Percentiles rank a stretch among this genome's conserved stretches.
Evolutionary conservation across 2,329 filamentous ascomycete species (phyloP).

Genomic region (Penicillium sp.): DNA sequence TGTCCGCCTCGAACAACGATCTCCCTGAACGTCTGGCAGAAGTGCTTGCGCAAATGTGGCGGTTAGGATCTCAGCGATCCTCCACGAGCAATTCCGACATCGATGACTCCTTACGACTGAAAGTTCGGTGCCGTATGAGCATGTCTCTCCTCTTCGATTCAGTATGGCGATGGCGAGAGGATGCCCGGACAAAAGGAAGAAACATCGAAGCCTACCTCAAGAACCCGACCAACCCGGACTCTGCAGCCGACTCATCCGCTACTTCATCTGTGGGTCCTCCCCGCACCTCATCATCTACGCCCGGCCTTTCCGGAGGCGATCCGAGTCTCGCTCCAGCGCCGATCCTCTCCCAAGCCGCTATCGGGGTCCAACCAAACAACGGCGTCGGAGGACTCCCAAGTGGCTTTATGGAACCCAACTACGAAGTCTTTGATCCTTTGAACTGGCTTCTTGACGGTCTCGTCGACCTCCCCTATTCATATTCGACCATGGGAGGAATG

Average conservation of each 20-base stretch:
- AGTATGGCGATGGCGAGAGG: constrained; percentile 66
- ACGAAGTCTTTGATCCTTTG: constrained; percentile 88
- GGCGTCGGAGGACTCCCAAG: constrained; percentile 33
- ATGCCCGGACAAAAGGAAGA: constrained; percentile 66
- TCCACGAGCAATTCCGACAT: constrained; percentile 31
- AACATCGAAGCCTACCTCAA: constrained; percentile 75
- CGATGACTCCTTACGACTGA: constrained; percentile 57
- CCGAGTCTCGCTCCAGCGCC: constrained; percentile 45
- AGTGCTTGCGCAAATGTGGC: constrained; percentile 66
- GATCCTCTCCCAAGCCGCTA: constrained; percentile 31
- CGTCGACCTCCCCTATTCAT: constrained; percentile 74
- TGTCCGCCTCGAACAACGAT: constrained; percentile 63
- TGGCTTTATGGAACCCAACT: constrained; percentile 66
- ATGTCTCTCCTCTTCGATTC: constrained; percentile 67
- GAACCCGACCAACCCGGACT: constrained; percentile 83
- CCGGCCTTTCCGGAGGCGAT: constrained; percentile 40
- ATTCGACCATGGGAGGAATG: constrained; percentile 54
- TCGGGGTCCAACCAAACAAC: constrained; percentile 30
- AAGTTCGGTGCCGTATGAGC: constrained; percentile 65
- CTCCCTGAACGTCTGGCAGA: constrained; percentile 64
- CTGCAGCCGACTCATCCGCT: constrained; percentile 69
- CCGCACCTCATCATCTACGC: constrained; percentile 36
- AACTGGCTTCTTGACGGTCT: constrained; percentile 92
- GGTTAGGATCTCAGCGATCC: constrained; percentile 42
- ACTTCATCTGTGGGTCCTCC: constrained; percentile 57